Base-by-base conservation (phyloP, 1,284 basidiomycete genomes). In the Moesziomyces sp. region DNA sequence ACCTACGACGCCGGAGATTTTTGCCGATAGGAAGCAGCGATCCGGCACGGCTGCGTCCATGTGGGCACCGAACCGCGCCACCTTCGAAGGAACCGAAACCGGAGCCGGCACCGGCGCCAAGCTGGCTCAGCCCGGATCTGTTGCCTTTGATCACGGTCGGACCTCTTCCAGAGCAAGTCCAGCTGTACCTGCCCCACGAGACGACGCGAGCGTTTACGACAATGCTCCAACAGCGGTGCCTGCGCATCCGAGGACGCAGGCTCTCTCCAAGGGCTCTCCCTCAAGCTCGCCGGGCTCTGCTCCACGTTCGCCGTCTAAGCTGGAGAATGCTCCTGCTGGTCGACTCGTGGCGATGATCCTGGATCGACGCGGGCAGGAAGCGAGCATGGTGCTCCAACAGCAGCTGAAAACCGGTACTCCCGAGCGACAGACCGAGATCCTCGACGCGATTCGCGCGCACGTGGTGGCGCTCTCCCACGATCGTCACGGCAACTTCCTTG, bases 401-500 rank as follows among this genome's bases (percentile, higher is more conserved):
- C 69, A 78, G 43, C 77, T 83, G 30, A 82, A 84, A 56, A 55
- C 30, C 16, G 69, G 53, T 5, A 38, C 40, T 3, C 21, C 50
- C 1, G 64, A 73, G 10, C 60, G 56, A 30, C 69, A 69, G 30
- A 42, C 49, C 14, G 60, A 63, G 40, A 71, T 82, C 45, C 23
- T 81, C 2, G 43, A 65, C 6, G 76, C 79, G 0, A 59, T 84
- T 18, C 48, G 59, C 13, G 58, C 61, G 1, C 54, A 62, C 35
- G 40, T 81, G 0, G 46, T 79, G 0, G 45, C 59, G 2, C 66
- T 84, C 0, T 64, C 73, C 13, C 64, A 75, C 40, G 76, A 83
- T 57, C 75, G 66, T 30, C 74, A 79, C 38, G 82, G 81, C 45
- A 78, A 83, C 38, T 84, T 80, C 46, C 49, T 84, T 23, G 76